Percentiles rank a stretch among this genome's conserved stretches.
phyloP scores from a whole-genome alignment of 2,329 filamentous ascomycete genomes.

The Didymella pomorum region DNA sequence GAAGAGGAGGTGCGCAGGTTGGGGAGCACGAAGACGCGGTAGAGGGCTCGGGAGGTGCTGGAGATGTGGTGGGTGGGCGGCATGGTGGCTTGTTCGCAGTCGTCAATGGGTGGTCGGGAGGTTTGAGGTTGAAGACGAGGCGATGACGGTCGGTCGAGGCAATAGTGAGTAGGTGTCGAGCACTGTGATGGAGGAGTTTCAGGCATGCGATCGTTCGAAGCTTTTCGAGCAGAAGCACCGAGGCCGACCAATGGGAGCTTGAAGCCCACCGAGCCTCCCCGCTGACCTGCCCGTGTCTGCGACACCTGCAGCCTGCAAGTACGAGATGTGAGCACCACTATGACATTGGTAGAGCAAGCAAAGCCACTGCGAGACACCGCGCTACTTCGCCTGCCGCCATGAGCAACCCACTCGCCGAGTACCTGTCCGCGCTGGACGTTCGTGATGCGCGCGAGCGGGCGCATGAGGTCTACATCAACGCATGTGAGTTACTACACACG shows the following conservation, averaged over 20 bases:
- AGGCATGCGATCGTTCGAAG: constrained; percentile 16
- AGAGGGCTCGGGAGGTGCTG: constrained; percentile 24
- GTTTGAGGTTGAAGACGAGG: background rate
- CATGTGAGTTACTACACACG: constrained; percentile 66
- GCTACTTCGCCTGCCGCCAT: constrained; percentile 52
- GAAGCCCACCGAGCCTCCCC: constrained; percentile 14
- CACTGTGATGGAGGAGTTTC: constrained; percentile 1
- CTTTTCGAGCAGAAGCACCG: constrained; percentile 26
- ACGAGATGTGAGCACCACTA: constrained; percentile 23
- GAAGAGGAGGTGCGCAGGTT: constrained; percentile 30
- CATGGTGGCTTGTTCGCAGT: constrained; percentile 26
- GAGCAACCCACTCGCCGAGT: constrained; percentile 82
- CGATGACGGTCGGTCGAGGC: background rate
- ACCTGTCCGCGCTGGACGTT: constrained; percentile 75
- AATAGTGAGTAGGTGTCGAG: background rate
- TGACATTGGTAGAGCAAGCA: constrained; percentile 26
- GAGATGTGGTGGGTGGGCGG: constrained; percentile 44
- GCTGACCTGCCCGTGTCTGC: constrained; percentile 18
- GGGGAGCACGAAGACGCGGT: constrained; percentile 33
- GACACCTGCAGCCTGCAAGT: constrained; percentile 9
- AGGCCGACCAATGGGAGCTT: constrained; percentile 26
- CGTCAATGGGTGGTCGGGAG: background rate
- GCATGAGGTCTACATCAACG: constrained; percentile 74
- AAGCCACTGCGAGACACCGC: constrained; percentile 8
- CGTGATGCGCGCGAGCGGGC: constrained; percentile 73